Base-by-base conservation (phyloP, 768 basidiomycete genomes). In the Boletus insuetus region DNA sequence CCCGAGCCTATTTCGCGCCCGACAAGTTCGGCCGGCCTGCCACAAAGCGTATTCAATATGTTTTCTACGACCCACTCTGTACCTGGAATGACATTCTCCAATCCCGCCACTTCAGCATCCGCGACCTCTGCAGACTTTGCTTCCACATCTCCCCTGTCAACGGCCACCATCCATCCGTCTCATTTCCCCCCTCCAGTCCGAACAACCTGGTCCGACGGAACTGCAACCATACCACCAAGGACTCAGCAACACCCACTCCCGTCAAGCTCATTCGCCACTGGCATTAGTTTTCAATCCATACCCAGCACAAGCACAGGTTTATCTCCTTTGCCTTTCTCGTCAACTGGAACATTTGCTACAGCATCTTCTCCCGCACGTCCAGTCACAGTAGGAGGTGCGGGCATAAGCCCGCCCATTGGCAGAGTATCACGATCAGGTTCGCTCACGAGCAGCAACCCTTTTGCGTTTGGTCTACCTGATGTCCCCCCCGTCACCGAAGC, bases 341-440 rank as follows among this genome's bases (percentile, higher is more conserved):
- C 69, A 17, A 56, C 69, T 19, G 71, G 69, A 57, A 54, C 71
- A 37, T 73, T 73, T 52, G 48, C 67, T 40, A 58, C 61, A 29
- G 38, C 69, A 52, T 60, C 69, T 49, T 51, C 71, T 49, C 69
- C 64, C 43, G 26, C 64, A 26, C 67, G 56, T 40, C 51, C 69
- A 47, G 26, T 61, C 46, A 35, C 69, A 6, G 50, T 48, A 34
- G 55, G 55, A 43, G 66, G 62, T 0, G 53, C 62, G 0, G 69
- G 68, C 8, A 71, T 71, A 41, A 73, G 66, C 39, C 68, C 70
- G 3, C 68, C 73, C 31, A 73, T 82, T 50, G 82, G 83, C 32
- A 74, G 82, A 54, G 78, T 84, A 73, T 80, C 81, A 40, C 77
- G 82, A 43, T 83, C 83, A 24, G 79, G 82, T 49, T 84, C 83